phyloP scores from a whole-genome alignment of 2,329 filamentous ascomycete genomes.

The Hypoxylon sp. region DNA sequence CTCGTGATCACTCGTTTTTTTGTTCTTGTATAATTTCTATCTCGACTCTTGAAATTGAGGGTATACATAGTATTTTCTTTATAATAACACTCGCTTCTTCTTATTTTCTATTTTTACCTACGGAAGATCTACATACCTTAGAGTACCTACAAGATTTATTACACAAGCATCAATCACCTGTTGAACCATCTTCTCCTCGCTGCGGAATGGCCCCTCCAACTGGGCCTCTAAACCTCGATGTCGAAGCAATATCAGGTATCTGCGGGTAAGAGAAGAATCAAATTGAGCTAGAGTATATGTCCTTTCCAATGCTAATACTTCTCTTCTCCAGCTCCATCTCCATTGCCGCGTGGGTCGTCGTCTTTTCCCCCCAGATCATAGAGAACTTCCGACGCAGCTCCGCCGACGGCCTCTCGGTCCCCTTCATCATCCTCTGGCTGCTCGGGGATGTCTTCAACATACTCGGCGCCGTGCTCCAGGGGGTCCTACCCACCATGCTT shows the following conservation, averaged over 20 bases:
- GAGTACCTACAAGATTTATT: too few relatives aligned
- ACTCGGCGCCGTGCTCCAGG: slow-evolving; percentile 87
- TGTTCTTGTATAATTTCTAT: background rate
- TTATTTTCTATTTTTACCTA: too few relatives aligned
- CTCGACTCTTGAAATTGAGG: background rate
- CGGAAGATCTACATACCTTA: too few relatives aligned
- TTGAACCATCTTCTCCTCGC: background rate
- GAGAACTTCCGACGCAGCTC: slow-evolving; percentile 89
- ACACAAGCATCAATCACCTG: background rate
- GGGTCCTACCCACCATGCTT: slow-evolving; percentile 91
- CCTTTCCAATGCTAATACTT: slow-evolving; percentile 17
- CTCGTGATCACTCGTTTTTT: background rate
- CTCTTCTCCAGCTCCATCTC: slow-evolving; percentile 76
- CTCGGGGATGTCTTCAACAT: slow-evolving; percentile 97
- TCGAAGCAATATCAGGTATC: slow-evolving; percentile 91
- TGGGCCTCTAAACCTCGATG: slow-evolving; percentile 73
- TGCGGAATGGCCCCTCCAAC: slow-evolving; percentile 62
- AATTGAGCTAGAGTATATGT: background rate
- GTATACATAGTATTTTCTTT: background rate
- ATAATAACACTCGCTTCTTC: too few relatives aligned
- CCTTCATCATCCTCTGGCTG: slow-evolving; percentile 94
- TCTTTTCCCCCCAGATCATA: slow-evolving; percentile 96
- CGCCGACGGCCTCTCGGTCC: slow-evolving; percentile 86
- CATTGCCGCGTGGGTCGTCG: slow-evolving; percentile 97
- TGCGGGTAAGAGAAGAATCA: slow-evolving; percentile 68